Percentiles rank a stretch among this genome's conserved stretches.
phyloP scores from a whole-genome alignment of 768 basidiomycete genomes.

The Macrolepiota dolichaula region DNA sequence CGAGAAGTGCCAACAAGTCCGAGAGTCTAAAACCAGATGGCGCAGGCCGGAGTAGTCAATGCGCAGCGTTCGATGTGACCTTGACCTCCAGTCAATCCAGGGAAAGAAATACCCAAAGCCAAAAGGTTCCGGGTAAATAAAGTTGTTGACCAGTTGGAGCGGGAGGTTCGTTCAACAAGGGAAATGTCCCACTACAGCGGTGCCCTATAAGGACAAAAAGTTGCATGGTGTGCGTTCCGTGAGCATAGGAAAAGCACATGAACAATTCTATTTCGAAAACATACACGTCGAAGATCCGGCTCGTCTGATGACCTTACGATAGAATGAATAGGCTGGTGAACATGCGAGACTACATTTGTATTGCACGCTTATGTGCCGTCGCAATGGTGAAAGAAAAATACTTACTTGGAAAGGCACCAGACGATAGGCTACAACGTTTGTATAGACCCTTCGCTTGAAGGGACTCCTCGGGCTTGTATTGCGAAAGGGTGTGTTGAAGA shows the following conservation, averaged over 20 bases:
- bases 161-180: not conserved
- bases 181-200: not conserved
- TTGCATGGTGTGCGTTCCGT: constrained; percentile 3
- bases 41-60: not conserved
- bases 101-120: not conserved
- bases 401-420: not conserved
- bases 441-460: not conserved
- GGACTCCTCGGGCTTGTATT: not conserved
- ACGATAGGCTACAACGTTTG: not conserved
- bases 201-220: constrained; percentile 3
- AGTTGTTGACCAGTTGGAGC: not conserved
- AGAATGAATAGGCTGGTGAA: not conserved
- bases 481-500: not conserved
- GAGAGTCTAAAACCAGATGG: not conserved
- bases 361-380: not conserved
- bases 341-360: too few relatives aligned
- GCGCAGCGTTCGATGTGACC: not conserved
- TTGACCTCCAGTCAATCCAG: not conserved
- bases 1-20: not conserved
- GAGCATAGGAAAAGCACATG: constrained; percentile 1
- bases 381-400: not conserved
- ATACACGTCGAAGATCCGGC: not conserved
- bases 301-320: not conserved
- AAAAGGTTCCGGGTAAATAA: not conserved
- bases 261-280: not conserved